Evolutionary conservation across 1,284 basidiomycete genomes (phyloP).

Genomic region (Ceratobasidium sp.): DNA sequence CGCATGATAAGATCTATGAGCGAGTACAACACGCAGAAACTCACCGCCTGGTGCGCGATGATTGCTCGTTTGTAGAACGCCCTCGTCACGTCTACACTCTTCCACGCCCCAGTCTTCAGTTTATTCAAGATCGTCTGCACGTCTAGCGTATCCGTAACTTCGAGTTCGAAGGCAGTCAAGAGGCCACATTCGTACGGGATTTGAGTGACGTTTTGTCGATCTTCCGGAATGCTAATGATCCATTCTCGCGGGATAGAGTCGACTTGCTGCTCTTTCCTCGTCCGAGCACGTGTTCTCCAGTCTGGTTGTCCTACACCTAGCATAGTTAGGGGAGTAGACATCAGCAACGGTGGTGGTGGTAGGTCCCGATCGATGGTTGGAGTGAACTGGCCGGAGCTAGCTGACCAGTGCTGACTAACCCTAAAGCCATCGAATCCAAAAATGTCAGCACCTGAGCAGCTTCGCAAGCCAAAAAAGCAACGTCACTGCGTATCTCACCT

Average conservation of each 20-base stretch:
- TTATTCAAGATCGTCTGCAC: slow-evolving; percentile 65
- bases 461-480: too few species aligned
- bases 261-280: slow-evolving; percentile 66
- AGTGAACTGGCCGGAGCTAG: neutral
- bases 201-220: slow-evolving; percentile 66
- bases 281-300: slow-evolving; percentile 69
- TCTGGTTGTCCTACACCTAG: slow-evolving; percentile 10
- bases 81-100: slow-evolving; percentile 74
- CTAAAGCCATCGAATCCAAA: too few species aligned
- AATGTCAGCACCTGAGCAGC: too few species aligned
- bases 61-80: slow-evolving; percentile 85
- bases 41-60: slow-evolving; percentile 83
- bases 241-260: slow-evolving; percentile 73
- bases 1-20: too few species aligned
- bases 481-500: too few species aligned
- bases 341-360: neutral
- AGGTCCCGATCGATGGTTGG: neutral
- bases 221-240: slow-evolving; percentile 63
- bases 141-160: slow-evolving; percentile 71
- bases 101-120: slow-evolving; percentile 67
- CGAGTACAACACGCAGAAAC: slow-evolving; percentile 52
- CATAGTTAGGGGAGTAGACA: neutral
- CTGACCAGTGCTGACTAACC: slow-evolving; percentile 3
- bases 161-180: slow-evolving; percentile 70
- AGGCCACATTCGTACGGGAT: slow-evolving; percentile 72